These are phyloP conservation scores for Stereocaulon alpinum DNA, from an alignment of 495 filamentous ascomycete species.

Conservation along the genomic window DNA sequence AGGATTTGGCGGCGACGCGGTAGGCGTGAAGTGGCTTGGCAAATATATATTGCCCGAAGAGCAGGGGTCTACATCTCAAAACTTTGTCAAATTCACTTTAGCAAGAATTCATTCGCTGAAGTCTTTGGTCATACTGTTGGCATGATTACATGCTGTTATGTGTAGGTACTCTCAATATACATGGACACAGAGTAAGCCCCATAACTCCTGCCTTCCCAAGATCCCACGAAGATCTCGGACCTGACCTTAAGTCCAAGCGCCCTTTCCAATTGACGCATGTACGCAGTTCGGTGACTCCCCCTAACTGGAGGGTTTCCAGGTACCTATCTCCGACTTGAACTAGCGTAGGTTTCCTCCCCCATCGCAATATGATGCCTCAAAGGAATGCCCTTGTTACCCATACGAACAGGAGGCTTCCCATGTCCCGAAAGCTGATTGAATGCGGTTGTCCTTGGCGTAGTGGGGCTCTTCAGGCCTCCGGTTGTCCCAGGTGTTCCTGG, in stretches of 20 bases:
- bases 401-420: conserved; percentile 4
- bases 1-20: not conserved
- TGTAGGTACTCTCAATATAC: not conserved
- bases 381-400: conserved; percentile 18
- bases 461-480: conserved; percentile 26
- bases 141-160: not conserved
- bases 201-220: not conserved
- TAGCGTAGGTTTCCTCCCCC: conserved; percentile 21
- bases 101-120: not conserved
- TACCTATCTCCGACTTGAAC: conserved; percentile 13
- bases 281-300: not conserved
- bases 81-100: not conserved
- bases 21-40: not conserved
- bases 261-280: not conserved
- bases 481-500: conserved; percentile 18
- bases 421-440: conserved; percentile 29
- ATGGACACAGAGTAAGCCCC: not conserved
- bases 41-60: no score
- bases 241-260: not conserved
- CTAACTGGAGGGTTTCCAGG: not conserved
- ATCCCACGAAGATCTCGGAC: not conserved
- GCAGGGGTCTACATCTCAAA: no score
- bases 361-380: conserved; percentile 24
- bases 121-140: not conserved
- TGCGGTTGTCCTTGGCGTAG: conserved; percentile 34